These are phyloP conservation scores for Chaetoceros muelleri DNA, from an alignment of 108 stramenopile genomes.

Conservation along the genomic window DNA sequence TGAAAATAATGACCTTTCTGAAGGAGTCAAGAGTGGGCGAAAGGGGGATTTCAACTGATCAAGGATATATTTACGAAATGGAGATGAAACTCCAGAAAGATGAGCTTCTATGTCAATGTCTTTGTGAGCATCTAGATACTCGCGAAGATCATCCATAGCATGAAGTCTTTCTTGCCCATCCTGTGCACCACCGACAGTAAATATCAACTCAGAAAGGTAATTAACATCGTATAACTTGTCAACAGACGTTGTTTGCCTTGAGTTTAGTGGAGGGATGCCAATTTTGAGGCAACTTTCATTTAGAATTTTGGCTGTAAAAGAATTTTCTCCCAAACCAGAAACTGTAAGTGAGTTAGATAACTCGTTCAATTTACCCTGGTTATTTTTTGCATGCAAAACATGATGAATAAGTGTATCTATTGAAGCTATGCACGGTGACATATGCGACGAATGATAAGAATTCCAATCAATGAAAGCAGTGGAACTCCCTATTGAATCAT, in stretches of 20 bases:
- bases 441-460: constrained; percentile 7
- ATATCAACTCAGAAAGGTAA: constrained; percentile 36
- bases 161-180: constrained; percentile 36
- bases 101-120: constrained; percentile 48
- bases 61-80: constrained; percentile 48
- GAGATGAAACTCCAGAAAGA: constrained; percentile 45
- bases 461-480: constrained; percentile 11
- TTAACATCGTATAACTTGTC: constrained; percentile 1
- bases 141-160: constrained; percentile 38
- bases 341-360: not conserved
- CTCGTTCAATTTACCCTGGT: constrained; percentile 1
- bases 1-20: not conserved
- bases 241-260: not conserved
- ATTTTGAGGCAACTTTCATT: not conserved
- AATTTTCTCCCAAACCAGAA: not conserved
- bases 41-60: constrained; percentile 22
- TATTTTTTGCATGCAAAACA: not conserved
- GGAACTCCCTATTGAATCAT: constrained; percentile 16
- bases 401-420: constrained; percentile 5
- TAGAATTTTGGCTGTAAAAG: not conserved
- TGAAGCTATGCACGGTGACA: constrained; percentile 15
- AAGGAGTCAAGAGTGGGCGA: not conserved
- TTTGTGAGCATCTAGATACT: constrained; percentile 31
- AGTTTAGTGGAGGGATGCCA: constrained; percentile 5
- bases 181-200: constrained; percentile 41